These are phyloP conservation scores for Coniochaeta pulveracea DNA, from an alignment of 2,329 filamentous ascomycete genomes.

Conservation along the genomic window DNA sequence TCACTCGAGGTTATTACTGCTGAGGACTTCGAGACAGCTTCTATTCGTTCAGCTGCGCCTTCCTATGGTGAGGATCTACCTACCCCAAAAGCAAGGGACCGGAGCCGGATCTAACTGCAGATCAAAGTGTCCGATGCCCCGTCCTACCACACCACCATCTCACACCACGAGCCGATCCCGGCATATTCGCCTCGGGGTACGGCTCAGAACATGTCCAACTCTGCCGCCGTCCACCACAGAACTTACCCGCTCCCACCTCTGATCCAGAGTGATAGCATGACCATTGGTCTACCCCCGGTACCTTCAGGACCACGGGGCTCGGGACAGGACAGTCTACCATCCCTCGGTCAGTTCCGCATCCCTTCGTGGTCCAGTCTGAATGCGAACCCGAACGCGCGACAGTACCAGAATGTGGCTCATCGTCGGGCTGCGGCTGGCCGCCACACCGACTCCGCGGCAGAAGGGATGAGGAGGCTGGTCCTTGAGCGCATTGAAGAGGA, in stretches of 20 bases:
- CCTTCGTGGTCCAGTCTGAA: conserved; percentile 46
- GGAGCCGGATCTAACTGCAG: neutral
- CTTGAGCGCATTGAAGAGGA: conserved; percentile 26
- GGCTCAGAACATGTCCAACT: conserved; percentile 10
- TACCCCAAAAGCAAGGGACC: neutral
- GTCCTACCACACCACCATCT: conserved; percentile 47
- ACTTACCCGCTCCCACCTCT: conserved; percentile 1
- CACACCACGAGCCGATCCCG: conserved; percentile 32
- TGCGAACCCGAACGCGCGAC: conserved; percentile 42
- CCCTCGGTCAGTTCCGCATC: conserved; percentile 42
- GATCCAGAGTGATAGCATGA: conserved; percentile 6
- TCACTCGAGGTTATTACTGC: conserved; percentile 19
- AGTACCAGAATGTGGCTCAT: conserved; percentile 53
- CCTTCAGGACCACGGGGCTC: conserved; percentile 22
- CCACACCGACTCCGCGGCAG: conserved; percentile 22
- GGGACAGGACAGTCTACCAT: conserved; percentile 21
- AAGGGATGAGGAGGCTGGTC: conserved; percentile 19
- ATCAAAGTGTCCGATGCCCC: conserved; percentile 50
- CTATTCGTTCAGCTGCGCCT: conserved; percentile 55
- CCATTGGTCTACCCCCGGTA: conserved; percentile 36
- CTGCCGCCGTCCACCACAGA: conserved; percentile 4
- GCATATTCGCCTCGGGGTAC: conserved; percentile 34
- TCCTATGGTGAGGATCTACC: conserved; percentile 46
- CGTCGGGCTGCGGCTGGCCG: conserved; percentile 41
- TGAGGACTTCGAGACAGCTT: conserved; percentile 56